Base-by-base conservation (phyloP, 768 basidiomycete species). In the Leccinum barrowsii region DNA sequence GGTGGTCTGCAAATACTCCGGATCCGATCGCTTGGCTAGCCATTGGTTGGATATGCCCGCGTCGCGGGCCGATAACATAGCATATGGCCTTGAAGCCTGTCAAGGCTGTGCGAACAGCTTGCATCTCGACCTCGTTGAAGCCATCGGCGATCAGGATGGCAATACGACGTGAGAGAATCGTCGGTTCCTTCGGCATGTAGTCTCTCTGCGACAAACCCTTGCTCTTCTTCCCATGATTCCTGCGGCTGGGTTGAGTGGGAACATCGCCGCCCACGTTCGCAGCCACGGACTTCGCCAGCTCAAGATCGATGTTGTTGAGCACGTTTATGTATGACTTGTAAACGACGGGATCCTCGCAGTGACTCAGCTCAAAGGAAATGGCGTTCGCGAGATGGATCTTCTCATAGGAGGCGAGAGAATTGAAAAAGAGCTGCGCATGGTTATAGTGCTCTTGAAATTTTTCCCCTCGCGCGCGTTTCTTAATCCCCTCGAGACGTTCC, bases 381-480 rank as follows among this genome's bases (percentile, higher is more conserved):
- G 90, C 92, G 4, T 74, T 67, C 51, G 84, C 74, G 30, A 94
- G 75, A 70, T 94, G 91, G n/a, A 74, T 60, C 73, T 87, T 85
- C 77, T 95, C 94, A 56, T 83, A 69, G 0, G 76, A 65, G 2
- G 80, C 65, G 50, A 95, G 80, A 6, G 92, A 94, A 74, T 96
- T 94, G 74, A 83, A 86, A 79, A 94, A 95, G 2, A 94, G 76
- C 61, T 85, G 85, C 8, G 83, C 85, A 66, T 96, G 94, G 56
- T 73, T 75, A 59, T 69, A 86, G 64, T 90, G 86, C 68, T 94
- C 92, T 66, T 85, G 76, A 76, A 93, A 94, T 65, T 92, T 92
- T 19, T 78, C 70, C 10, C 86, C 87, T 2, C 85, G 83, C 8
- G 81, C 71, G n/a, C 85, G 83, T 54, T 81, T 75, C 63, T 85